Evolutionary conservation across 306 rosid species (phyloP).

Genomic region (Medicago truncatula): DNA sequence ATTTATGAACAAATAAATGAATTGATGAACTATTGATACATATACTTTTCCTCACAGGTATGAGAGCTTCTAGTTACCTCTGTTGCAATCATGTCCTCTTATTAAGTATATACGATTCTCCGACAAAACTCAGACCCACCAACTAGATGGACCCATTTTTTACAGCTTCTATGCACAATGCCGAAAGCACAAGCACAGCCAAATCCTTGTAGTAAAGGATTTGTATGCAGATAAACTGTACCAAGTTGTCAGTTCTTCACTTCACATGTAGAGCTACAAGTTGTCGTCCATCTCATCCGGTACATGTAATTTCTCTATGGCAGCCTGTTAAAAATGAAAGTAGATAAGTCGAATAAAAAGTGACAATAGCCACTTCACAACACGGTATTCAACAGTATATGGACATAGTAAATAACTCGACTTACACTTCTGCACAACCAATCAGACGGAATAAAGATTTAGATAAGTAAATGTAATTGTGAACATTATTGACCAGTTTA

Average conservation of each 20-base stretch:
- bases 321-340: constrained; percentile 67
- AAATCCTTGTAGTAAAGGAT: constrained; percentile 44
- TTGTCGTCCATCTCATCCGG: constrained; percentile 92
- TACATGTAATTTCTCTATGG: constrained; percentile 94
- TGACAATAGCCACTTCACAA: not conserved
- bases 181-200: constrained; percentile 75
- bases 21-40: constrained; percentile 51
- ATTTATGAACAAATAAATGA: constrained; percentile 45
- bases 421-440: not conserved
- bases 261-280: constrained; percentile 52
- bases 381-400: not conserved
- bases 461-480: not conserved
- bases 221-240: constrained; percentile 46
- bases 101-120: constrained; percentile 47
- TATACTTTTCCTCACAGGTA: constrained; percentile 36
- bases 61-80: constrained; percentile 36
- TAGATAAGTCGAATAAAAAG: constrained; percentile 4
- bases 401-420: not conserved
- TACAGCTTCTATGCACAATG: constrained; percentile 43
- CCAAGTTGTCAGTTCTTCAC: constrained; percentile 38
- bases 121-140: constrained; percentile 48
- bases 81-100: constrained; percentile 47
- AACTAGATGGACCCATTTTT: constrained; percentile 36
- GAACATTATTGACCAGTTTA: constrained; percentile 4
- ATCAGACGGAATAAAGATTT: not conserved